Base-by-base conservation (phyloP, 257 asterid genomes). In the Coffea canephora region DNA sequence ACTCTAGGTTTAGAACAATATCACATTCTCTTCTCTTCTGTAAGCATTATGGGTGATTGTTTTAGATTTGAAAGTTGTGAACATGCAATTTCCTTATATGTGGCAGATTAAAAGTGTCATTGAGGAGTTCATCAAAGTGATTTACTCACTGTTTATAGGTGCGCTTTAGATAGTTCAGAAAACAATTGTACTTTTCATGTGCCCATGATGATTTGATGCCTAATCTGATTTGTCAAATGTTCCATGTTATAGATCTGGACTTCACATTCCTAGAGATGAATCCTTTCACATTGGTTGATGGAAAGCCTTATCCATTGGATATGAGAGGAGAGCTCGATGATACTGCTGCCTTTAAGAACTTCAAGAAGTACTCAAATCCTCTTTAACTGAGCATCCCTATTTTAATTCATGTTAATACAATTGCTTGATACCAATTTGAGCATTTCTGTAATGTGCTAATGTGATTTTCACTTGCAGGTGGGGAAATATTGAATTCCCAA, bases 281-380 rank as follows among this genome's bases (percentile, higher is more conserved):
- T 80, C 99, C 99, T 59, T 95, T 95, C 89, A 84, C 97, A 69
- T 87, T 93, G 89, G 94, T 95, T 52, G 87, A 95, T 18, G 97
- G 97, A 79, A 93, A 93, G 90, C 98, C 99, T 54, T 95, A 89
- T 83, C 98, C 99, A 13, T 74, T 95, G 87, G 99, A 95, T 78
- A 95, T 95, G 98, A 89, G 99, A 83, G 98, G 99, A 87, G 99
- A 95, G 86, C 98, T 95, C 52, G 99, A 95, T 75, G 98, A 95
- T 57, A 95, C 99, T 62, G 99, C 99, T 80, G 88, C 97, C 82
- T 95, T 95, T 84, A 95, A 95, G 91, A 95, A 95, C 92, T 93
- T 93, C 91, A 95, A 95, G 82, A 95, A 90, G 99, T 95, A 91
- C 77, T 55, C 43, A n/a, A 15, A 39, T 74, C 34, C n/a, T 64